A percentile compares a stretch with the other conserved stretches of the same genome.
phyloP scores from a whole-genome alignment of 73 alveolate genomes.

The Strombidium stylifer region DNA sequence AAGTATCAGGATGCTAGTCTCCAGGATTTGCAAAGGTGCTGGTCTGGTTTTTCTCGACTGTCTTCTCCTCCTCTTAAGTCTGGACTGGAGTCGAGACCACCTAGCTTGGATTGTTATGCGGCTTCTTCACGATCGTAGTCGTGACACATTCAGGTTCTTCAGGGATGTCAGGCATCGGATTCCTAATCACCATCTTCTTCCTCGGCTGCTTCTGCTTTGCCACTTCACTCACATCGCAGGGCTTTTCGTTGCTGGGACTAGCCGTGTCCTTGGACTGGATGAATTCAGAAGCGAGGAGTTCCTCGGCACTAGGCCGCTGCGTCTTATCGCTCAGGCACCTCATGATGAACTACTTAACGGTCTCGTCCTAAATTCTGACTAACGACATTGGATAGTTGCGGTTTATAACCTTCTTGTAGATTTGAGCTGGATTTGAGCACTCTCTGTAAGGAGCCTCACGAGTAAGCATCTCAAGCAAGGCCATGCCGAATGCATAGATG shows the following conservation, averaged over 20 bases:
- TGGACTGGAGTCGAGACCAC: constrained; percentile 9
- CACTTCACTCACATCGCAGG: neutral
- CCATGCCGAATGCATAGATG: constrained; percentile 99
- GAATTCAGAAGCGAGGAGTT: constrained; percentile 67
- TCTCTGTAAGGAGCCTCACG: constrained; percentile 93
- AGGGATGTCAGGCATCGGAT: too few species aligned
- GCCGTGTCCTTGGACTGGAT: constrained; percentile 67
- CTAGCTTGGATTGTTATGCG: constrained; percentile 12
- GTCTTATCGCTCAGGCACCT: constrained; percentile 67
- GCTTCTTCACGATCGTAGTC: constrained; percentile 13
- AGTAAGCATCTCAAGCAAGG: constrained; percentile 97
- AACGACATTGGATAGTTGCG: constrained; percentile 75
- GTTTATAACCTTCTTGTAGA: constrained; percentile 85
- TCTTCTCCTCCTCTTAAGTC: neutral
- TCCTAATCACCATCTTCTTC: constrained; percentile 1
- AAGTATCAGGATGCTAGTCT: too few species aligned
- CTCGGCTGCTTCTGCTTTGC: constrained; percentile 5
- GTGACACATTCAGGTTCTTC: too few species aligned
- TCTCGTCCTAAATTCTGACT: constrained; percentile 75
- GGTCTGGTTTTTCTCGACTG: neutral
- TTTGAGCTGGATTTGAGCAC: constrained; percentile 87
- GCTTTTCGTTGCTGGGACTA: constrained; percentile 21
- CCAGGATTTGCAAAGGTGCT: neutral
- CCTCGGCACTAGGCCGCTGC: constrained; percentile 87
- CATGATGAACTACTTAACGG: constrained; percentile 76